These are phyloP conservation scores for Lactarius trivialis DNA, from an alignment of 768 basidiomycete genomes.

Conservation along the genomic window DNA sequence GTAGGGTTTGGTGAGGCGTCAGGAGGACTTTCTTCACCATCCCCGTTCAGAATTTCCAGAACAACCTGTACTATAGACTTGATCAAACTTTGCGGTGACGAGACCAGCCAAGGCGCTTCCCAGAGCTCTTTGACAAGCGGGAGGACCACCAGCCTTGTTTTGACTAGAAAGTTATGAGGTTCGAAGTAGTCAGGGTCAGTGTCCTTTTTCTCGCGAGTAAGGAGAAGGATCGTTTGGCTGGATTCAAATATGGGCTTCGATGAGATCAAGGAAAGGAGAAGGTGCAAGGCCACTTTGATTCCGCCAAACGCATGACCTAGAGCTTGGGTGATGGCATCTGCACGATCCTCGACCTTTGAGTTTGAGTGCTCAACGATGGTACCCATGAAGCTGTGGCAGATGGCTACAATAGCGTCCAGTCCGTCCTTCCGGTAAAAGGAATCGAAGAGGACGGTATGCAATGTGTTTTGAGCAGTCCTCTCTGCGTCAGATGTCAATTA, in stretches of 20 bases:
- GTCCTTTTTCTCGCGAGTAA: slow-evolving; percentile 72
- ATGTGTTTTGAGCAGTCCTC: slow-evolving; percentile 59
- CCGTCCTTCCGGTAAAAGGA: slow-evolving; percentile 70
- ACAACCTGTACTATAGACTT: slow-evolving; percentile 71
- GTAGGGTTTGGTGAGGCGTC: slow-evolving; percentile 32
- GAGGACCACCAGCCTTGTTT: slow-evolving; percentile 61
- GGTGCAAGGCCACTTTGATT: slow-evolving; percentile 71
- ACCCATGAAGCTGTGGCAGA: slow-evolving; percentile 48
- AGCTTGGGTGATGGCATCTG: slow-evolving; percentile 51
- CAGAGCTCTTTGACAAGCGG: slow-evolving; percentile 68
- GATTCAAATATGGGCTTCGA: slow-evolving; percentile 81
- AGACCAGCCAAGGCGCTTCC: slow-evolving; percentile 76
- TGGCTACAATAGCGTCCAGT: slow-evolving; percentile 54
- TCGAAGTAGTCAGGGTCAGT: slow-evolving; percentile 78
- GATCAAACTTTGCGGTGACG: slow-evolving; percentile 66
- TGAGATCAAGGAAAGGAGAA: slow-evolving; percentile 70
- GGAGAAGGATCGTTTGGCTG: slow-evolving; percentile 66
- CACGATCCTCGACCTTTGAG: slow-evolving; percentile 49
- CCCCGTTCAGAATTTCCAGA: slow-evolving; percentile 73
- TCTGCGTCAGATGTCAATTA: slow-evolving; percentile 40
- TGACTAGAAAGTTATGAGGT: slow-evolving; percentile 80
- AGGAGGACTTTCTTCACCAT: slow-evolving; percentile 65
- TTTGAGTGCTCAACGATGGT: slow-evolving; percentile 51
- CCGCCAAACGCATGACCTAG: slow-evolving; percentile 74
- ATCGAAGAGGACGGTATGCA: slow-evolving; percentile 79